phyloP scores from a whole-genome alignment of 306 rosid genomes.

The Rosa lucieae region DNA sequence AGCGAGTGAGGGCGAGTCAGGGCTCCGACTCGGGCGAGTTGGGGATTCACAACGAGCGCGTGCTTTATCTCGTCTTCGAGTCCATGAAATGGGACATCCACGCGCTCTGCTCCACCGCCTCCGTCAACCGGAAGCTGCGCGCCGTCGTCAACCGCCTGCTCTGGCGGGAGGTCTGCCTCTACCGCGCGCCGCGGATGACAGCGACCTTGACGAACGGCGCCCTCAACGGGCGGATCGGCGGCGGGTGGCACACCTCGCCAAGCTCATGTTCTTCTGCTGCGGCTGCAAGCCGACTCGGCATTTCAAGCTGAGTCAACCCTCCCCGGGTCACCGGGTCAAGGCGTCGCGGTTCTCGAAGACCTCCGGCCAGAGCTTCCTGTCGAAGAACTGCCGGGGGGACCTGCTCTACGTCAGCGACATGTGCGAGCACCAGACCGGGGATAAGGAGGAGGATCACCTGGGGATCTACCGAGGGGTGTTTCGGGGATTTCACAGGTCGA shows the following conservation, averaged over 20 bases:
- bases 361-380: constrained; percentile 58
- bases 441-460: constrained; percentile 39
- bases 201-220: constrained; percentile 30
- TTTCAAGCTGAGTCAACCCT: constrained; percentile 33
- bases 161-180: constrained; percentile 52
- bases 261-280: constrained; percentile 63
- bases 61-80: constrained; percentile 45
- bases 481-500: constrained; percentile 46
- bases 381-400: constrained; percentile 45
- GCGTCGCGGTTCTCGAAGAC: constrained; percentile 60
- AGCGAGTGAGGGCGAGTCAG: constrained; percentile 28
- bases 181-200: constrained; percentile 55
- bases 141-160: constrained; percentile 55
- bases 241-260: constrained; percentile 68
- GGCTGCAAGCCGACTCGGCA: constrained; percentile 45
- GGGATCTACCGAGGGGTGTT: constrained; percentile 66
- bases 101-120: constrained; percentile 42
- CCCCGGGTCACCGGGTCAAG: constrained; percentile 48
- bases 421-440: constrained; percentile 56
- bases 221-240: constrained; percentile 43
- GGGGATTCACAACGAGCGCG: constrained; percentile 47
- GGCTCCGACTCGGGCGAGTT: constrained; percentile 32
- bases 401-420: constrained; percentile 59
- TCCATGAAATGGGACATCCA: constrained; percentile 50
- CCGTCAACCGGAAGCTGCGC: constrained; percentile 48